These are phyloP conservation scores for Harrya chromipes DNA, from an alignment of 768 basidiomycete genomes.

Conservation along the genomic window DNA sequence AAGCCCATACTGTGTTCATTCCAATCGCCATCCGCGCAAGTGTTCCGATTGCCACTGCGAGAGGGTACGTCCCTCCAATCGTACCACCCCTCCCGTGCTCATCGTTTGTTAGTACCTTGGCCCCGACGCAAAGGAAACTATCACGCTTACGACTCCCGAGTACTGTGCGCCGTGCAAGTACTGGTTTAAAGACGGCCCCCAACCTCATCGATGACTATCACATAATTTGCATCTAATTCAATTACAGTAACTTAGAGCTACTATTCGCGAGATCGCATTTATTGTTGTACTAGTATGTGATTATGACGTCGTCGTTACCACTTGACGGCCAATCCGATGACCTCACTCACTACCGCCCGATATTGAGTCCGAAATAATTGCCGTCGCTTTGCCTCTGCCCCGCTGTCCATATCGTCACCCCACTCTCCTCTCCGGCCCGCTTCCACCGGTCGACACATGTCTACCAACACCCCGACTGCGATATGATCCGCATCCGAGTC, in stretches of 20 bases:
- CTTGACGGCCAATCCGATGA: slow-evolving; percentile 71
- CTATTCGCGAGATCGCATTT: slow-evolving; percentile 19
- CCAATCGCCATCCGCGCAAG: slow-evolving; percentile 37
- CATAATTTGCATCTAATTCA: slow-evolving; percentile 20
- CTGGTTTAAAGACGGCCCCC: slow-evolving; percentile 51
- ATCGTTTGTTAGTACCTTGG: slow-evolving; percentile 49
- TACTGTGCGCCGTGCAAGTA: slow-evolving; percentile 59
- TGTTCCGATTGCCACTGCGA: slow-evolving; percentile 45
- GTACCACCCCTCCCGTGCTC: slow-evolving; percentile 1
- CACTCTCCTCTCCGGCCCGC: slow-evolving; percentile 30
- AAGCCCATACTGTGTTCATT: slow-evolving; percentile 39
- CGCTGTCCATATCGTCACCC: slow-evolving; percentile 39
- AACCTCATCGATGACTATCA: slow-evolving; percentile 32
- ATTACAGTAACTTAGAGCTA: slow-evolving; percentile 29
- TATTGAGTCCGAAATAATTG: slow-evolving; percentile 74
- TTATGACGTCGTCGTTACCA: slow-evolving; percentile 46
- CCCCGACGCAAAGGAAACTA: slow-evolving; percentile 64
- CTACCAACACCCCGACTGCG: slow-evolving; percentile 38
- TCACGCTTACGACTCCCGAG: slow-evolving; percentile 47
- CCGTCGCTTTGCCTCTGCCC: slow-evolving; percentile 42
- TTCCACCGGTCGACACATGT: slow-evolving; percentile 37
- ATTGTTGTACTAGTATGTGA: slow-evolving; percentile 15
- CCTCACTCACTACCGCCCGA: slow-evolving; percentile 82
- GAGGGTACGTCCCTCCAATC: slow-evolving; percentile 31
- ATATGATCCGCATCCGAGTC: slow-evolving; percentile 34